A percentile compares a stretch with the other conserved stretches of the same genome.
Conservation (phyloP, 768 basidiomycete genomes). For the Glaciozyma antarctica region DNA sequence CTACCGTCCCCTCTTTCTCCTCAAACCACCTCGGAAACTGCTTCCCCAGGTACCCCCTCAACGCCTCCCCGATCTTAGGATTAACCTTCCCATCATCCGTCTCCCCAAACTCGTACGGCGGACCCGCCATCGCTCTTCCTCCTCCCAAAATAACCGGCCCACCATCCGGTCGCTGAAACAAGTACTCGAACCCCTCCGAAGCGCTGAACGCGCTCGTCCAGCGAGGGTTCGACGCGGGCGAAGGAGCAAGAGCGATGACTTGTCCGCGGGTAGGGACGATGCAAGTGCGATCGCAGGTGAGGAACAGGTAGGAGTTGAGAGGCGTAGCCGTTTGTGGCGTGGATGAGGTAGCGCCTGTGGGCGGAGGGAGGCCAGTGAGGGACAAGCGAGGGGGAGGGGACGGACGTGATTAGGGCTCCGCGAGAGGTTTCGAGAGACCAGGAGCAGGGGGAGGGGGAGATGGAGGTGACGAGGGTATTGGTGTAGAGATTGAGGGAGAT, state of each 20-base stretch:
- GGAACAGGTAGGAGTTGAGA: conserved; percentile 63
- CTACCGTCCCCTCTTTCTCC: conserved; percentile 47
- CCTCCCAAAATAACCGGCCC: conserved; percentile 63
- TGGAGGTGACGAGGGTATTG: conserved; percentile 54
- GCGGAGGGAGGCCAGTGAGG: not conserved
- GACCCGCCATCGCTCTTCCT: conserved; percentile 41
- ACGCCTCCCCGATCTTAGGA: conserved; percentile 44
- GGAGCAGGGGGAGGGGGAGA: conserved; percentile 37
- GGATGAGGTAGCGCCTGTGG: conserved; percentile 48
- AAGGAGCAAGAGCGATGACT: conserved; percentile 47
- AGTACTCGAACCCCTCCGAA: conserved; percentile 49
- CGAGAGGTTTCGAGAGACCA: conserved; percentile 59
- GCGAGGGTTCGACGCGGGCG: conserved; percentile 42
- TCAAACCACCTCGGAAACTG: conserved; percentile 37
- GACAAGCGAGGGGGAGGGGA: not conserved
- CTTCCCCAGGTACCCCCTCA: conserved; percentile 54
- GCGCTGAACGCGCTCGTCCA: conserved; percentile 45
- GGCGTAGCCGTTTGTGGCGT: conserved; percentile 79
- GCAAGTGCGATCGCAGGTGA: conserved; percentile 45
- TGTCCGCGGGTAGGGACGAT: conserved; percentile 69
- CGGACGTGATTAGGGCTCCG: conserved; percentile 50
- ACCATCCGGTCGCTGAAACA: conserved; percentile 59
- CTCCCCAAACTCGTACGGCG: conserved; percentile 48
- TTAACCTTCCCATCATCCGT: conserved; percentile 55
- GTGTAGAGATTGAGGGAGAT: conserved; percentile 54